These are phyloP conservation scores for Ophryocystis elektroscirrha DNA, from an alignment of 169 alveolate species.

Conservation along the genomic window DNA sequence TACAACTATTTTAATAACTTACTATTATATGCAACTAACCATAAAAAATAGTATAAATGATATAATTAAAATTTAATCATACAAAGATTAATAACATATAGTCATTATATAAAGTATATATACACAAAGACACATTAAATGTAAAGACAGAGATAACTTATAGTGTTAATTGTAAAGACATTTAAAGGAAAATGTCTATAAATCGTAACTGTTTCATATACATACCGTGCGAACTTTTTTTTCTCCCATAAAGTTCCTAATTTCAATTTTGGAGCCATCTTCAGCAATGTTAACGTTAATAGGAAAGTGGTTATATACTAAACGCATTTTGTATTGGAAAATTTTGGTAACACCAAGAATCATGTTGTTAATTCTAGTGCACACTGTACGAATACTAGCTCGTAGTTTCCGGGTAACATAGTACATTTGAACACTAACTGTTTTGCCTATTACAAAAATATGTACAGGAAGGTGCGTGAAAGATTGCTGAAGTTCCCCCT, in stretches of 20 bases:
- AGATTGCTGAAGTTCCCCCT: slow-evolving; percentile 74
- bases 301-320: slow-evolving; percentile 97
- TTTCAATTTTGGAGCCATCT: slow-evolving; percentile 76
- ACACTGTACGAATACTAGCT: slow-evolving; percentile 77
- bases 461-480: slow-evolving; percentile 87
- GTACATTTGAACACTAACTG: slow-evolving; percentile 71
- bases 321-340: slow-evolving; percentile 93
- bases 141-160: too few relatives aligned
- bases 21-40: too few relatives aligned
- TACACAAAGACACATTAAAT: too few relatives aligned
- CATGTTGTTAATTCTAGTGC: slow-evolving; percentile 85
- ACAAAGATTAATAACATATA: too few relatives aligned
- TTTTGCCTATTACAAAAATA: slow-evolving; percentile 57
- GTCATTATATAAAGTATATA: too few relatives aligned
- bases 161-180: too few relatives aligned
- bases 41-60: too few relatives aligned
- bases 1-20: too few relatives aligned
- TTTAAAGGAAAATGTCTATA: too few relatives aligned
- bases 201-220: too few relatives aligned
- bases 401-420: slow-evolving; percentile 69
- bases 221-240: slow-evolving; percentile 81
- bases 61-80: too few relatives aligned
- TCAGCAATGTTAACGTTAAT: slow-evolving; percentile 76
- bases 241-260: slow-evolving; percentile 96
- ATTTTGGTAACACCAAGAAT: slow-evolving; percentile 84